Conservation (phyloP, 2,329 filamentous ascomycete genomes). For the Aspergillus sp. region DNA sequence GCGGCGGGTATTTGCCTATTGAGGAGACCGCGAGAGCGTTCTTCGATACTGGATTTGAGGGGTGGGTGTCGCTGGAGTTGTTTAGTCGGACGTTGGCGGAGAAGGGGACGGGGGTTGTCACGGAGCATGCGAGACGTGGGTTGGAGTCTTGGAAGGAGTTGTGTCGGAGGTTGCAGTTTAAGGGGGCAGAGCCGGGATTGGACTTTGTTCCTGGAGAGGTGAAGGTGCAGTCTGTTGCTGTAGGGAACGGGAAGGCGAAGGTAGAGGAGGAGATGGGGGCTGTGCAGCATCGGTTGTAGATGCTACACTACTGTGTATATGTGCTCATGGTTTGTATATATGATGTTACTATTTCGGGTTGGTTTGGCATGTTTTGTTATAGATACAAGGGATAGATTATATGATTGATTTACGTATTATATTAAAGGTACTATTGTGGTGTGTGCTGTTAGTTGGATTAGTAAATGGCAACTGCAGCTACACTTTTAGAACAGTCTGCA, state of each 20-base stretch:
- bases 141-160: slow-evolving; percentile 55
- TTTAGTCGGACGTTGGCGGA: slow-evolving; percentile 64
- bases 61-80: slow-evolving; percentile 72
- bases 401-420: too few relatives aligned
- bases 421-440: too few relatives aligned
- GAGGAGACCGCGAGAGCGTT: slow-evolving; percentile 62
- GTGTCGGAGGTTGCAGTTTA: slow-evolving; percentile 21
- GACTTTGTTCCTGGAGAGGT: not conserved
- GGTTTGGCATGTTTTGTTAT: too few relatives aligned
- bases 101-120: slow-evolving; percentile 54
- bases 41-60: slow-evolving; percentile 63
- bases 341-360: too few relatives aligned
- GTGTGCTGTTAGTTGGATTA: too few relatives aligned
- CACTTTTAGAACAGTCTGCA: too few relatives aligned
- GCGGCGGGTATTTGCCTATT: slow-evolving; percentile 69
- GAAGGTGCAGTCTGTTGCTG: too few relatives aligned
- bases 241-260: not conserved
- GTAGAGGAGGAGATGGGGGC: not conserved
- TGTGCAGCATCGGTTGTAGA: not conserved
- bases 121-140: slow-evolving; percentile 56
- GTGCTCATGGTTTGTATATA: too few relatives aligned
- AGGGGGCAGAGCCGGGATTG: not conserved
- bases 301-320: too few relatives aligned
- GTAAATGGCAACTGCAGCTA: too few relatives aligned
- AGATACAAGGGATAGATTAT: too few relatives aligned